Base-by-base conservation (phyloP, 805 yeast genomes). In the Nematodospora valgi region DNA sequence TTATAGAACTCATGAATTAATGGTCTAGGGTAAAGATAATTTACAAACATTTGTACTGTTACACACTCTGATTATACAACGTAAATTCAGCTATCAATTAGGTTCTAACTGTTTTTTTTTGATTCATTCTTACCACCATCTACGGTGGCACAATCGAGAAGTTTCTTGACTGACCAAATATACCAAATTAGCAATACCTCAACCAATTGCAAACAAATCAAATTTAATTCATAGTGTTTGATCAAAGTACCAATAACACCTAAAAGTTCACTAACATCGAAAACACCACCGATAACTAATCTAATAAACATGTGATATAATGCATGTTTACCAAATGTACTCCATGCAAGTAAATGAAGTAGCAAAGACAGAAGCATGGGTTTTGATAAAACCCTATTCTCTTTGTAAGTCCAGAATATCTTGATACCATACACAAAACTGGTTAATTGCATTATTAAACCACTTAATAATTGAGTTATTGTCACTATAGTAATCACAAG, bases 91-190 rank as follows among this genome's bases (percentile, higher is more conserved):
- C n/a, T n/a, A n/a, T n/a, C n/a, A n/a, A n/a, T n/a, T n/a, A n/a
- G n/a, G n/a, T n/a, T n/a, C n/a, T n/a, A n/a, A n/a, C n/a, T n/a
- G n/a, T n/a, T n/a, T n/a, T n/a, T n/a, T n/a, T n/a, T n/a, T n/a
- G n/a, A n/a, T n/a, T n/a, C n/a, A n/a, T n/a, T n/a, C n/a, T n/a
- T n/a, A n/a, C n/a, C n/a, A n/a, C n/a, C n/a, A n/a, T n/a, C n/a
- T n/a, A n/a, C n/a, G n/a, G n/a, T n/a, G n/a, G n/a, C n/a, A n/a
- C n/a, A n/a, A n/a, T n/a, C n/a, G n/a, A n/a, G n/a, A n/a, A n/a
- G n/a, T n/a, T n/a, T n/a, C n/a, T 55, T 77, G 33, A 72, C 72
- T 18, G 35, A 24, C 37, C 23, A 34, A 10, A 27, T 27, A 12
- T 20, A 6, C 40, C 40, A 37, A 23, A 37, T 14, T 17, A 27